A percentile compares a stretch with the other conserved stretches of the same genome.
These are phyloP conservation scores for Geotrichum aggregatum DNA, from an alignment of 1,139 yeast species.

Conservation along the genomic window DNA sequence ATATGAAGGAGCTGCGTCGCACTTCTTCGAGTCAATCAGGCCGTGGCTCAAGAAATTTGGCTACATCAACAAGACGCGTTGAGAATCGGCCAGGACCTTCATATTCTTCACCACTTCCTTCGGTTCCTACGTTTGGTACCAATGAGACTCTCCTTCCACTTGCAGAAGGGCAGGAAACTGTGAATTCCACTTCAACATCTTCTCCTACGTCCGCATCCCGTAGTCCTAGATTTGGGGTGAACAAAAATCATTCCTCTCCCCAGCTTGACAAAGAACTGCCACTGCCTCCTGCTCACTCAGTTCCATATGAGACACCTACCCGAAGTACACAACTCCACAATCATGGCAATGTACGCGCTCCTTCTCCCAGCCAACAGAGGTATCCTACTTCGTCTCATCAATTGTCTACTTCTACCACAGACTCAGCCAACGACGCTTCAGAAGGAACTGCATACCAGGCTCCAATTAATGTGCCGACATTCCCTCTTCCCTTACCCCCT, in stretches of 20 bases:
- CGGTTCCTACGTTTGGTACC: not conserved
- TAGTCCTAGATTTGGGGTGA: not conserved
- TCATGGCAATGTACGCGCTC: not conserved
- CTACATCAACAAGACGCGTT: not conserved
- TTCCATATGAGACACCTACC: too few relatives aligned
- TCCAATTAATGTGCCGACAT: slow-evolving; percentile 20
- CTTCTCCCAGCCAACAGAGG: not conserved
- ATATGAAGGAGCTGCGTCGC: slow-evolving; percentile 23
- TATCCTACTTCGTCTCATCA: too few relatives aligned
- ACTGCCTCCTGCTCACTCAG: slow-evolving; percentile 15
- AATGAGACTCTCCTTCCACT: too few relatives aligned
- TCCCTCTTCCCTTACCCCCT: slow-evolving; percentile 24
- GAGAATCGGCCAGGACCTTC: slow-evolving; percentile 16
- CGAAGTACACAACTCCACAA: slow-evolving; percentile 4
- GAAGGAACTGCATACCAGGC: not conserved
- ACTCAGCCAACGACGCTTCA: not conserved
- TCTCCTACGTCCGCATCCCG: too few relatives aligned
- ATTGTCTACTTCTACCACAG: too few relatives aligned
- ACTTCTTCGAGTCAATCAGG: too few relatives aligned
- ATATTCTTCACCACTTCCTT: slow-evolving; percentile 9
- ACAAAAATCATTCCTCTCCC: not conserved
- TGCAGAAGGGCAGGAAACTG: too few relatives aligned
- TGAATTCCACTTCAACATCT: too few relatives aligned
- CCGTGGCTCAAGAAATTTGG: too few relatives aligned
- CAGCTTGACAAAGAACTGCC: slow-evolving; percentile 18